Conservation (phyloP, 2,329 filamentous ascomycete genomes). For the Cordyceps fumosorosea region DNA sequence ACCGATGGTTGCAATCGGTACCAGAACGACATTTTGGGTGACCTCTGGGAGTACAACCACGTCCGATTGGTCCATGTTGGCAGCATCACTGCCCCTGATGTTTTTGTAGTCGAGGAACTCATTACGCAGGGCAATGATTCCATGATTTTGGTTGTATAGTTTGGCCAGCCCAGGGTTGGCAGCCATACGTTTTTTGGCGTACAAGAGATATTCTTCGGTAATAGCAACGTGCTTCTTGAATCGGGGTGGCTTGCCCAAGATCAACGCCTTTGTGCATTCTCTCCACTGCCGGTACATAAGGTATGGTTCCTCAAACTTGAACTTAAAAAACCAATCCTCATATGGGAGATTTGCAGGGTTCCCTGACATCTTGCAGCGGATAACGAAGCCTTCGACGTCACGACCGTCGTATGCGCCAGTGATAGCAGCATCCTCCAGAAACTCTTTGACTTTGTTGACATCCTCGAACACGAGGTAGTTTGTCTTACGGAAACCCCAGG, state of each 20-base stretch:
- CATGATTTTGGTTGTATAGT: constrained; percentile 79
- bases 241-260: constrained; percentile 64
- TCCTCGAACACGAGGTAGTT: constrained; percentile 73
- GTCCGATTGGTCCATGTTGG: constrained; percentile 59
- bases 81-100: constrained; percentile 82
- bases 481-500: constrained; percentile 91
- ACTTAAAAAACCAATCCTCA: constrained; percentile 99
- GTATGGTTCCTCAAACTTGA: constrained; percentile 98
- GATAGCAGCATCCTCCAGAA: constrained; percentile 79
- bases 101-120: constrained; percentile 81
- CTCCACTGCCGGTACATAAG: constrained; percentile 98
- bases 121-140: constrained; percentile 85
- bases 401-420: constrained; percentile 85
- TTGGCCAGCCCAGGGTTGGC: constrained; percentile 61
- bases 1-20: constrained; percentile 86
- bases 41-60: constrained; percentile 45
- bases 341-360: constrained; percentile 48
- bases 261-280: constrained; percentile 89
- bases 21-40: constrained; percentile 66
- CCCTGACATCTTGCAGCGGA: constrained; percentile 71
- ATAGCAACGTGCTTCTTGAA: constrained; percentile 84
- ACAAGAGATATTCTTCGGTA: constrained; percentile 84
- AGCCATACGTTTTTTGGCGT: constrained; percentile 67
- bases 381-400: constrained; percentile 94
- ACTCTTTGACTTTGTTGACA: constrained; percentile 64